Conservation (phyloP, 2,329 filamentous ascomycete genomes). For the Nemania abortiva region DNA sequence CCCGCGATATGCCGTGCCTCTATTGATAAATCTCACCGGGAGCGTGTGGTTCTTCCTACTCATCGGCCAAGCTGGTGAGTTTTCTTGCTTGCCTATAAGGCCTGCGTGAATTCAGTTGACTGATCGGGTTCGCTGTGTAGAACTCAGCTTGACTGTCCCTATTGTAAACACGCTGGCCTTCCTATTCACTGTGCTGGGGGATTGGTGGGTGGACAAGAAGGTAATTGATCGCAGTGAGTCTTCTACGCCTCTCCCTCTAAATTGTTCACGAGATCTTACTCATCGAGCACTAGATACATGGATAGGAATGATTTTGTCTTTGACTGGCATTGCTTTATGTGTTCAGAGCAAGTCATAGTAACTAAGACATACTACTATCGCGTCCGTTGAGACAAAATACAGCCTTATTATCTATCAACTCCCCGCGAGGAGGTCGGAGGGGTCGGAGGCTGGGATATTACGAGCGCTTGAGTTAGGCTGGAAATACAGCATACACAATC, state of each 20-base stretch:
- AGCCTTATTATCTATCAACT: not conserved
- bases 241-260: not conserved
- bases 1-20: slow-evolving; percentile 84
- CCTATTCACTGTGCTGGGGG: slow-evolving; percentile 92
- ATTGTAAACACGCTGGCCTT: slow-evolving; percentile 96
- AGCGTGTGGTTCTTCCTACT: slow-evolving; percentile 97
- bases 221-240: slow-evolving; percentile 82
- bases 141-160: slow-evolving; percentile 91
- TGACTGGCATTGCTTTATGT: slow-evolving; percentile 49
- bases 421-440: not conserved
- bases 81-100: not conserved
- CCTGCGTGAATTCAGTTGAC: not conserved
- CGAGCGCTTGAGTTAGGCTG: not conserved
- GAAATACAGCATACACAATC: not conserved
- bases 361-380: not conserved
- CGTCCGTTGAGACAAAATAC: not conserved
- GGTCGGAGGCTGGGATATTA: not conserved
- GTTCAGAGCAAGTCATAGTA: slow-evolving; percentile 49
- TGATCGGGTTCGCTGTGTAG: slow-evolving; percentile 58
- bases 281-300: slow-evolving; percentile 47
- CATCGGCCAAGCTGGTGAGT: slow-evolving; percentile 89
- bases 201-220: slow-evolving; percentile 95
- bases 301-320: slow-evolving; percentile 49
- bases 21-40: slow-evolving; percentile 89
- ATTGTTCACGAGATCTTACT: slow-evolving; percentile 14